Evolutionary conservation across 2,329 filamentous ascomycete genomes (phyloP).

Genomic region (Neospermospora avenae): DNA sequence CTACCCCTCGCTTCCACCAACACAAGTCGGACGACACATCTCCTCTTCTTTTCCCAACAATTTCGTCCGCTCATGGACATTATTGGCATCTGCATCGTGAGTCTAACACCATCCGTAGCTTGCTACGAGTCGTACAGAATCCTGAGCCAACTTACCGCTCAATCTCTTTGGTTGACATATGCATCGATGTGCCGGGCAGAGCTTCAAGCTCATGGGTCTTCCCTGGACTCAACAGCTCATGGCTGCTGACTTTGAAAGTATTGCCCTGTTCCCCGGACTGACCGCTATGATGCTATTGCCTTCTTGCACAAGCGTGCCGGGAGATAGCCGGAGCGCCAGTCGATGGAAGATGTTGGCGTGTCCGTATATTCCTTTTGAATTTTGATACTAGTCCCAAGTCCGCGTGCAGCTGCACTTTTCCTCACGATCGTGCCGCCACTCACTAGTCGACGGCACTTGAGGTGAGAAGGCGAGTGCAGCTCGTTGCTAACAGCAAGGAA

Average conservation of each 20-base stretch:
- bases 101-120: not conserved
- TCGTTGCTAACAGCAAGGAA: not conserved
- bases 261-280: slow-evolving; percentile 9
- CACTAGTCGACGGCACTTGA: not conserved
- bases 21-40: too few species aligned
- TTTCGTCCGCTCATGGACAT: not conserved
- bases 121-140: not conserved
- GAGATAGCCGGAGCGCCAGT: not conserved
- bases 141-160: not conserved
- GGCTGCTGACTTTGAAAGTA: slow-evolving; percentile 6
- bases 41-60: not conserved
- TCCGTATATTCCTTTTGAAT: slow-evolving; percentile 5
- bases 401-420: not conserved
- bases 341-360: not conserved
- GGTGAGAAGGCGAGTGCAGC: not conserved
- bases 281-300: slow-evolving; percentile 5
- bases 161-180: not conserved
- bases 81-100: not conserved
- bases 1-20: too few species aligned
- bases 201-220: not conserved
- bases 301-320: slow-evolving; percentile 3
- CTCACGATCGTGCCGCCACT: not conserved
- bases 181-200: not conserved
- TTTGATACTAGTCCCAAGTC: slow-evolving; percentile 3
- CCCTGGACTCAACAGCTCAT: not conserved